A percentile compares a stretch with the other conserved stretches of the same genome.
Evolutionary conservation across 768 basidiomycete species (phyloP).

Genomic region (Panaeolus papilionaceus): DNA sequence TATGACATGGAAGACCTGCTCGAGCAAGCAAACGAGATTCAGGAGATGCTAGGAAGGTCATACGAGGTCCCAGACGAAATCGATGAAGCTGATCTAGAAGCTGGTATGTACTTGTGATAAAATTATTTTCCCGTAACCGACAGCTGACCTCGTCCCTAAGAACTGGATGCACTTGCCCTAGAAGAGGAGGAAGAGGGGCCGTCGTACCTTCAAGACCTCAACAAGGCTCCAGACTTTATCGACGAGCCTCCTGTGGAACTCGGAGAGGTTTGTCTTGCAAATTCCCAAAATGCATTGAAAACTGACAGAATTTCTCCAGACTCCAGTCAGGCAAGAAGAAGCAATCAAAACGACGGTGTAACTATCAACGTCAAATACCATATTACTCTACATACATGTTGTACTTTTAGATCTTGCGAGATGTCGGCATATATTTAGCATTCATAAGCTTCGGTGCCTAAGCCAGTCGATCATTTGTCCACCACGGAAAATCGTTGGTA

Average conservation of each 20-base stretch:
- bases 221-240: constrained; percentile 90
- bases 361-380: constrained; percentile 19
- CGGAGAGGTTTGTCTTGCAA: constrained; percentile 54
- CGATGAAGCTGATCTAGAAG: constrained; percentile 97
- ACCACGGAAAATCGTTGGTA: constrained; percentile 2
- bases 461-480: background rate
- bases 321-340: constrained; percentile 49
- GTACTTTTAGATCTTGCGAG: constrained; percentile 27
- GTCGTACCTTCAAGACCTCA: constrained; percentile 87
- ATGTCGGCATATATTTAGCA: constrained; percentile 15
- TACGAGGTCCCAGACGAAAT: constrained; percentile 98
- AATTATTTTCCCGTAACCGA: background rate
- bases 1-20: constrained; percentile 98
- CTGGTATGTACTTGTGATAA: constrained; percentile 58
- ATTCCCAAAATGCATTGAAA: constrained; percentile 7
- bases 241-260: constrained; percentile 85
- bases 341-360: constrained; percentile 61
- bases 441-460: constrained; percentile 2
- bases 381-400: constrained; percentile 17
- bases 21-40: constrained; percentile 97
- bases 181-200: constrained; percentile 92
- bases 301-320: constrained; percentile 35
- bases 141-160: constrained; percentile 45
- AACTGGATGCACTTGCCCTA: constrained; percentile 91
- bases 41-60: constrained; percentile 90